Percentiles rank a stretch among this genome's conserved stretches.
Conservation (phyloP, 2,329 filamentous ascomycete species). For the Teratosphaeria epicoccoides region DNA sequence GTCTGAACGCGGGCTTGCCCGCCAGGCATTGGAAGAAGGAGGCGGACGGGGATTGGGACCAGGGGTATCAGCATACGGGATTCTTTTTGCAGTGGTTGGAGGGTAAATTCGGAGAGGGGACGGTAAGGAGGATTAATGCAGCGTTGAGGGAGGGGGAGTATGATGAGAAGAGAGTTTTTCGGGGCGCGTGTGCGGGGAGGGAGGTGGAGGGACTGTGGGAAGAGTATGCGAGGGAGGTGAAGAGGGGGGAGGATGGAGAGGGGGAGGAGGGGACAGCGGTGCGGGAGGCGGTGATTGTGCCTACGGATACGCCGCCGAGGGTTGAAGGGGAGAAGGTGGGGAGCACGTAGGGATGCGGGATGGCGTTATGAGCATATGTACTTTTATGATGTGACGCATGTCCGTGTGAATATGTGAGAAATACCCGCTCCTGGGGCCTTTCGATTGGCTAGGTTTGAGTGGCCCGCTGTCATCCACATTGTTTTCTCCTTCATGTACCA, state of each 20-base stretch:
- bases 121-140: slow-evolving; percentile 52
- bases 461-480: too few species aligned
- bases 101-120: slow-evolving; percentile 42
- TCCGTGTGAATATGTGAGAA: neutral
- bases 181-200: slow-evolving; percentile 35
- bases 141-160: slow-evolving; percentile 54
- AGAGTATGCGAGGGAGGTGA: slow-evolving; percentile 51
- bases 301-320: slow-evolving; percentile 8
- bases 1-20: slow-evolving; percentile 58
- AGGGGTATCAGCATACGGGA: slow-evolving; percentile 79
- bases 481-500: too few species aligned
- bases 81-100: slow-evolving; percentile 88
- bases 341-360: neutral
- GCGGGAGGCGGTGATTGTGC: slow-evolving; percentile 3
- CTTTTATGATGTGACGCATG: neutral
- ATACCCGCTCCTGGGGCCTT: too few species aligned
- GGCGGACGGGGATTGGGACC: slow-evolving; percentile 61
- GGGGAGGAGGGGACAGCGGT: slow-evolving; percentile 1
- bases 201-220: slow-evolving; percentile 61
- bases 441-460: too few species aligned
- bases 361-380: neutral
- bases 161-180: slow-evolving; percentile 40
- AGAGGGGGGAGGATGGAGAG: slow-evolving; percentile 13
- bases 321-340: neutral
- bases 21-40: slow-evolving; percentile 73